These are phyloP conservation scores for Pseudocercospora fuligena DNA, from an alignment of 2,329 filamentous ascomycete genomes.

Conservation along the genomic window DNA sequence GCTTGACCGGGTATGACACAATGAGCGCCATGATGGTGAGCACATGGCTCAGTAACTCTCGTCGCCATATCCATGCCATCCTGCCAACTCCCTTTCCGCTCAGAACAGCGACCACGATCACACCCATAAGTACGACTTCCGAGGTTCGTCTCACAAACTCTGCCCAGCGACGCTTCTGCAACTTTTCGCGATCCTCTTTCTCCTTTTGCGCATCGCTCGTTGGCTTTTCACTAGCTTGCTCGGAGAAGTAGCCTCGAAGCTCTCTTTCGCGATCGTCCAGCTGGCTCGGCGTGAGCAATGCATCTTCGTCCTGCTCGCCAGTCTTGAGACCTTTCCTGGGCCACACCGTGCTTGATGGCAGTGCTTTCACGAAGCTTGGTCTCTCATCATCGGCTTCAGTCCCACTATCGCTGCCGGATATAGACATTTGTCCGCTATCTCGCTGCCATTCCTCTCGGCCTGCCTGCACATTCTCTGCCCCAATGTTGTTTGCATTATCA, in stretches of 20 bases:
- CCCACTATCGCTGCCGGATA: conserved; percentile 80
- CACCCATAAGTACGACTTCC: conserved; percentile 60
- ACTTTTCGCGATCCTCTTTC: conserved; percentile 60
- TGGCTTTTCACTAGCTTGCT: conserved; percentile 34
- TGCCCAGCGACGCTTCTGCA: conserved; percentile 83
- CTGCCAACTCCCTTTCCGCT: conserved; percentile 41
- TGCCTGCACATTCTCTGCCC: not conserved
- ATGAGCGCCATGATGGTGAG: conserved; percentile 36
- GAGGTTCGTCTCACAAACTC: conserved; percentile 75
- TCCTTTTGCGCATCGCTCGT: conserved; percentile 43
- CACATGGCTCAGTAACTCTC: conserved; percentile 46
- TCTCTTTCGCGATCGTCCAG: conserved; percentile 52
- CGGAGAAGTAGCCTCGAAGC: conserved; percentile 45
- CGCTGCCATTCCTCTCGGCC: conserved; percentile 21
- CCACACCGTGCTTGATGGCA: conserved; percentile 76
- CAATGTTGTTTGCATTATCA: not conserved
- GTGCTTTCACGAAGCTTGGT: conserved; percentile 71
- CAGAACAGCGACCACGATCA: conserved; percentile 55
- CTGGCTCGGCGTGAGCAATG: conserved; percentile 53
- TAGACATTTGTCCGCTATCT: conserved; percentile 45
- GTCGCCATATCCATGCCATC: conserved; percentile 42
- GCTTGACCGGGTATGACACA: conserved; percentile 41
- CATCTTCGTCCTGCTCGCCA: conserved; percentile 45
- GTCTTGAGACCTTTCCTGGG: conserved; percentile 79
- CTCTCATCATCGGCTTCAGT: conserved; percentile 96